Percentiles rank a stretch among this genome's conserved stretches.
phyloP scores from a whole-genome alignment of 352 stramenopile genomes.

The Phytophthora melonis region DNA sequence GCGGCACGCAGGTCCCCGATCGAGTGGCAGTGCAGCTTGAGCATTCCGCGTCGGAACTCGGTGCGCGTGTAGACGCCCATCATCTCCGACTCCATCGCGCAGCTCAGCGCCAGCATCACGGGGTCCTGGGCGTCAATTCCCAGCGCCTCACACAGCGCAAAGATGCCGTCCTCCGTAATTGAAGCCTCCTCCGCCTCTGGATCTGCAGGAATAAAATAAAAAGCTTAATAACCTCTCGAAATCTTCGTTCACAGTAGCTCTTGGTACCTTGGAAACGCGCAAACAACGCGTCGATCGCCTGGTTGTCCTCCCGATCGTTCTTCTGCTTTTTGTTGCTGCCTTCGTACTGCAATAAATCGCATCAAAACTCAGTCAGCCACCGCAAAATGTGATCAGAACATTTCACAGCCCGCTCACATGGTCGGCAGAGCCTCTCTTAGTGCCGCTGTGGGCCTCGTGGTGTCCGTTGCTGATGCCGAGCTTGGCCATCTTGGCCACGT shows the following conservation, averaged over 20 bases:
- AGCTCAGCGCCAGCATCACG: slow-evolving; percentile 84
- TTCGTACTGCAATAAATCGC: slow-evolving; percentile 18
- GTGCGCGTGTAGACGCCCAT: slow-evolving; percentile 84
- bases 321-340: slow-evolving; percentile 67
- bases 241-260: neutral
- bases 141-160: slow-evolving; percentile 75
- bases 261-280: slow-evolving; percentile 66
- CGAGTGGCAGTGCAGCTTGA: slow-evolving; percentile 69
- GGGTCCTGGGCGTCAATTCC: slow-evolving; percentile 81
- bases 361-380: neutral
- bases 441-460: slow-evolving; percentile 20
- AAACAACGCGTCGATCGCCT: slow-evolving; percentile 66
- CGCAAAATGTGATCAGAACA: neutral
- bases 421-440: slow-evolving; percentile 39
- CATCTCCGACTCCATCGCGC: slow-evolving; percentile 73
- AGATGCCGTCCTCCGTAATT: slow-evolving; percentile 88
- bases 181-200: slow-evolving; percentile 53
- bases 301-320: slow-evolving; percentile 40
- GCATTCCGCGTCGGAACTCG: slow-evolving; percentile 79
- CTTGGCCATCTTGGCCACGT: slow-evolving; percentile 37
- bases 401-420: slow-evolving; percentile 29
- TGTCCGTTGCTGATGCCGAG: slow-evolving; percentile 31
- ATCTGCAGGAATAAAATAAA: slow-evolving; percentile 45
- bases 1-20: slow-evolving; percentile 63
- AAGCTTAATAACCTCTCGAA: neutral